Evolutionary conservation across 2,329 filamentous ascomycete genomes (phyloP).

Genomic region (Nemania sp.): DNA sequence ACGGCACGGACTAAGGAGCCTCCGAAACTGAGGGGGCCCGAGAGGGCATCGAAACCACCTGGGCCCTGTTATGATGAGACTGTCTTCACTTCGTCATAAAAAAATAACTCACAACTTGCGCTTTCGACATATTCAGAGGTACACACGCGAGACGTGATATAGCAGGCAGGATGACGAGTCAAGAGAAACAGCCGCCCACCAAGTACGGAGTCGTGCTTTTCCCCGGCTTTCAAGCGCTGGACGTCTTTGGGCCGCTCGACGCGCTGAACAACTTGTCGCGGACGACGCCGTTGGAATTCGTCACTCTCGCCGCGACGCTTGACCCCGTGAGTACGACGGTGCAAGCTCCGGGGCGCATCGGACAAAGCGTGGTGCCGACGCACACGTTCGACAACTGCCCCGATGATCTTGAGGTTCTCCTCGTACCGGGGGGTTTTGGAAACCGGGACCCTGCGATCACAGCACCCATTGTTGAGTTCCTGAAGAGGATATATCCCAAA

Average conservation of each 20-base stretch:
- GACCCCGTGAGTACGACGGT: slow-evolving; percentile 46
- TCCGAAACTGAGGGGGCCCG: too few relatives aligned
- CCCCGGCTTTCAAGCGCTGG: slow-evolving; percentile 47
- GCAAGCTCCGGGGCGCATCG: slow-evolving; percentile 40
- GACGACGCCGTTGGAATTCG: slow-evolving; percentile 45
- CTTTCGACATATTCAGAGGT: neutral
- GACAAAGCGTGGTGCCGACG: slow-evolving; percentile 46
- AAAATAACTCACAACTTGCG: neutral
- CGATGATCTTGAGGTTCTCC: slow-evolving; percentile 61
- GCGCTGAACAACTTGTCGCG: slow-evolving; percentile 48
- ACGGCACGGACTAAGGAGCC: neutral
- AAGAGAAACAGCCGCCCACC: slow-evolving; percentile 25
- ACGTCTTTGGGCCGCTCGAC: slow-evolving; percentile 50
- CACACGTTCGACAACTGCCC: slow-evolving; percentile 58
- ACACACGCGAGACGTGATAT: neutral
- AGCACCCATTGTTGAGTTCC: slow-evolving; percentile 49
- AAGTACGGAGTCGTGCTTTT: slow-evolving; percentile 51
- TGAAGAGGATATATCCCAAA: slow-evolving; percentile 50
- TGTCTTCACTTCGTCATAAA: too few relatives aligned
- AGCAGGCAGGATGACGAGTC: slow-evolving; percentile 12
- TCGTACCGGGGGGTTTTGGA: slow-evolving; percentile 68
- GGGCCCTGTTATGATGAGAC: too few relatives aligned
- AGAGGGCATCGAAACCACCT: too few relatives aligned
- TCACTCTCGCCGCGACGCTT: slow-evolving; percentile 47
- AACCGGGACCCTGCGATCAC: slow-evolving; percentile 43